Percentiles rank a stretch among this genome's conserved stretches.
Evolutionary conservation across 1,284 basidiomycete genomes (phyloP).

Genomic region (Mycosarcoma maydis): DNA sequence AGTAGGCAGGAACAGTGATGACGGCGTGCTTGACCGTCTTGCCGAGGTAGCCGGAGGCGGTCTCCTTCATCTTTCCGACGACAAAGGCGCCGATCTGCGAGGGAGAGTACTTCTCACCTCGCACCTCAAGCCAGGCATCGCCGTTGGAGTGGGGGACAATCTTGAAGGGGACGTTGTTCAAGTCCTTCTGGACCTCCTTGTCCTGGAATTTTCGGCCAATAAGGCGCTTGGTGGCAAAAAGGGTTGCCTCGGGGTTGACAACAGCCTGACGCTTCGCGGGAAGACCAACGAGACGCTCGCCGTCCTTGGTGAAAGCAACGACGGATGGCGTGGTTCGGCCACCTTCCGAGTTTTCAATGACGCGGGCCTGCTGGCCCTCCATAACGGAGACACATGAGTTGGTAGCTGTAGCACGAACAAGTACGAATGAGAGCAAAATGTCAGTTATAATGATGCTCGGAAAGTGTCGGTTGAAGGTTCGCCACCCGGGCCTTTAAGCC

Average conservation of each 20-base stretch:
- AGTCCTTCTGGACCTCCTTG: conserved; percentile 90
- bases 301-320: conserved; percentile 92
- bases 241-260: conserved; percentile 78
- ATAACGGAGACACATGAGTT: conserved; percentile 71
- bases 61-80: conserved; percentile 98
- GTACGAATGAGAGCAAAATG: neutral
- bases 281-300: conserved; percentile 81
- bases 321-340: conserved; percentile 97
- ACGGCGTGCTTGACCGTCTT: conserved; percentile 95
- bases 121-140: conserved; percentile 79
- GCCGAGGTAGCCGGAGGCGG: conserved; percentile 96
- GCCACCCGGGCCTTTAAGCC: neutral
- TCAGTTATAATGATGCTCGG: conserved; percentile 4
- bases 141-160: conserved; percentile 76
- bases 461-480: neutral
- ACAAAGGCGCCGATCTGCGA: conserved; percentile 80
- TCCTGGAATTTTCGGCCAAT: conserved; percentile 94
- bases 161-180: conserved; percentile 77
- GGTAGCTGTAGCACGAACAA: conserved; percentile 44
- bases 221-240: conserved; percentile 87
- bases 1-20: conserved; percentile 92
- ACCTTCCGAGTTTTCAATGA: conserved; percentile 98
- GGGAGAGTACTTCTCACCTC: conserved; percentile 73
- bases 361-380: conserved; percentile 88
- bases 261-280: conserved; percentile 98